Percentiles rank a stretch among this genome's conserved stretches.
phyloP scores from a whole-genome alignment of 495 filamentous ascomycete genomes.

The Neurospora sp. region DNA sequence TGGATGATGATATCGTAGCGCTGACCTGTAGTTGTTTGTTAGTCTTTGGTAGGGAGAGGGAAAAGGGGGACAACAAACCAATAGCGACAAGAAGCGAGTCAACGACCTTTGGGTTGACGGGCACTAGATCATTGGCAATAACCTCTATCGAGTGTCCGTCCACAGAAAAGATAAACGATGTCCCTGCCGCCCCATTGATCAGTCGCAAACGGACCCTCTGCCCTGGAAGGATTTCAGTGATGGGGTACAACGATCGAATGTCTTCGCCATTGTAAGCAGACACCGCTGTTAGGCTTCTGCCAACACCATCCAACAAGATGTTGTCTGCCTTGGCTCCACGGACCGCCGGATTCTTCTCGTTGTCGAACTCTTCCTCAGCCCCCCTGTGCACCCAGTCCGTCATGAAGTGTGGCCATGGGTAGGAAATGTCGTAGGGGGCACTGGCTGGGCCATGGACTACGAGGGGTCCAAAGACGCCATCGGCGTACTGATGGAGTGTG shows the following conservation, averaged over 20 bases:
- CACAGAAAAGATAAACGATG: neutral
- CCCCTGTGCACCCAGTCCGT: conserved; percentile 27
- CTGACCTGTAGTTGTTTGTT: conserved; percentile 22
- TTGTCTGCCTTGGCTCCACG: conserved; percentile 12
- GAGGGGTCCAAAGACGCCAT: conserved; percentile 37
- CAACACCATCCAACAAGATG: conserved; percentile 25
- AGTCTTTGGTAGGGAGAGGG: neutral
- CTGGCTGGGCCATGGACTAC: conserved; percentile 44
- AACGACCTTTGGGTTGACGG: conserved; percentile 3
- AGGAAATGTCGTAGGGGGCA: conserved; percentile 40
- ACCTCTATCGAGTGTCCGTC: neutral
- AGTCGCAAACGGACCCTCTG: neutral
- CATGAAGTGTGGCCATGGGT: conserved; percentile 32
- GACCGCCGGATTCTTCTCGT: neutral
- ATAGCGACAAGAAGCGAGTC: conserved; percentile 44
- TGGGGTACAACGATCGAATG: neutral
- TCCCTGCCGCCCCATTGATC: neutral
- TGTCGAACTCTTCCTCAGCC: conserved; percentile 9
- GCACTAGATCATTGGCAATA: neutral
- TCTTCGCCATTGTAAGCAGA: neutral
- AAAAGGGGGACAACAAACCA: conserved; percentile 18
- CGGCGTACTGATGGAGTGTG: conserved; percentile 30
- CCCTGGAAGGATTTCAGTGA: neutral
- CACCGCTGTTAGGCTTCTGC: neutral
- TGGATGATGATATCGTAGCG: conserved; percentile 56